These are phyloP conservation scores for Solanum tarapatanum DNA, from an alignment of 257 asterid species.

Conservation along the genomic window DNA sequence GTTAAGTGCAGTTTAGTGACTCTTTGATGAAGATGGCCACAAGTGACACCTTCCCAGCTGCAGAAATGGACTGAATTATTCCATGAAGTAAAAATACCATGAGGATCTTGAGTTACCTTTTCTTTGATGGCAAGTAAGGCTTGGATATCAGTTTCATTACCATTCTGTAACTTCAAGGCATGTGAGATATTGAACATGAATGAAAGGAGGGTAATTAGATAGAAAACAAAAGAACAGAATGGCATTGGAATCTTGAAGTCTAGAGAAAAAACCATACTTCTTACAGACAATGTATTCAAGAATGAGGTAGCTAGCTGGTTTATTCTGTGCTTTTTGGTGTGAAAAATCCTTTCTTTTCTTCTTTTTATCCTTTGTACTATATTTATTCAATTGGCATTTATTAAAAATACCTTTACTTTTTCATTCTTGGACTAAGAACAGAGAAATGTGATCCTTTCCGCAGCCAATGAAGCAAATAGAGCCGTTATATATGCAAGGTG, in stretches of 20 bases:
- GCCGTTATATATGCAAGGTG: not conserved
- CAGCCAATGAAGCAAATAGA: not conserved
- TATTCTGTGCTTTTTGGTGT: not conserved
- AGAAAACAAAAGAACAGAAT: not conserved
- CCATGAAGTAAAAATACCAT: conserved; percentile 4
- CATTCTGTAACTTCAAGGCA: not conserved
- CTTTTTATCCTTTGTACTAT: not conserved
- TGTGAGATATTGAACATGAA: not conserved
- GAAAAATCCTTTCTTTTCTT: not conserved
- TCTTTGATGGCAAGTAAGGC: not conserved
- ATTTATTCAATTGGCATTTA: not conserved
- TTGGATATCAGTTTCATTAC: not conserved
- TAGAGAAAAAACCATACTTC: not conserved
- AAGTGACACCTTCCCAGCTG: conserved; percentile 2
- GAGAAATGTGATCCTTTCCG: not conserved
- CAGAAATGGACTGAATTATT: conserved; percentile 5
- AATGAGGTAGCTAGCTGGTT: not conserved
- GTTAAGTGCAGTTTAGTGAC: not conserved
- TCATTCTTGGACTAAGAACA: not conserved
- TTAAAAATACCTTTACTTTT: not conserved
- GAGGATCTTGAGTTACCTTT: not conserved
- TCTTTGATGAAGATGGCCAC: not conserved
- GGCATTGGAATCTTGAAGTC: not conserved
- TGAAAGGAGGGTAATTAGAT: not conserved
- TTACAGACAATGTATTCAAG: not conserved